Percentiles rank a stretch among this genome's conserved stretches.
Evolutionary conservation across 208 protist genomes (phyloP).

Genomic region (Herpetomonas tarakana): DNA sequence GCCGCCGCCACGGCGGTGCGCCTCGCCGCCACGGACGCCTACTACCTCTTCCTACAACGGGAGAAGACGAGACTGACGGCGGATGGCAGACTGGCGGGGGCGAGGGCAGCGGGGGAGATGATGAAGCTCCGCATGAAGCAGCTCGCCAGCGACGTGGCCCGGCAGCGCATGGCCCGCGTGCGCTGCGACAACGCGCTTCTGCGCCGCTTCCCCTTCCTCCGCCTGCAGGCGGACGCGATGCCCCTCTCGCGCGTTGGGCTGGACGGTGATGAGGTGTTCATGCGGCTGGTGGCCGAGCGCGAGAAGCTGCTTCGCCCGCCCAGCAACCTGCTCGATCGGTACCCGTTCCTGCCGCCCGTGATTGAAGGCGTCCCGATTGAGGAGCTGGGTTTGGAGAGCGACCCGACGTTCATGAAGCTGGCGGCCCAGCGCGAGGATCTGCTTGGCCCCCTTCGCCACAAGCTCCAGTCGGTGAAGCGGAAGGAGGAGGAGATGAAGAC

Average conservation of each 20-base stretch:
- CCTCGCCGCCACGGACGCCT: slow-evolving; percentile 27
- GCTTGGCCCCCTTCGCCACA: slow-evolving; percentile 34
- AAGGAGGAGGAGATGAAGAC: slow-evolving; percentile 51
- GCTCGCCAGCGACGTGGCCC: slow-evolving; percentile 26
- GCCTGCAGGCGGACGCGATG: slow-evolving; percentile 8
- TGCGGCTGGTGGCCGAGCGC: slow-evolving; percentile 27
- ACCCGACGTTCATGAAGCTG: slow-evolving; percentile 47
- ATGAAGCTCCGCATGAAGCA: slow-evolving; percentile 41
- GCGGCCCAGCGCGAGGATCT: slow-evolving; percentile 59
- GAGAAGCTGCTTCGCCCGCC: slow-evolving; percentile 36
- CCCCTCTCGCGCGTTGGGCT: slow-evolving; percentile 24
- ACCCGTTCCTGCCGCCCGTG: slow-evolving; percentile 44
- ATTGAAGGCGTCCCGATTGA: slow-evolving; percentile 46
- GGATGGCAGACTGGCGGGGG: slow-evolving; percentile 11
- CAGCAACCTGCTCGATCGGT: slow-evolving; percentile 38
- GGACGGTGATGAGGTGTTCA: slow-evolving; percentile 38
- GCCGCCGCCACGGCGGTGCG: slow-evolving; percentile 9
- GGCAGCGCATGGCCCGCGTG: slow-evolving; percentile 14
- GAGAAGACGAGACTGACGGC: slow-evolving; percentile 22
- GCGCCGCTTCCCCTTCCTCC: slow-evolving; percentile 46
- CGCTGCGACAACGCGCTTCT: slow-evolving; percentile 27
- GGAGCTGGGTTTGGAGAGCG: slow-evolving; percentile 49
- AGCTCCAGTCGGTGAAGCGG: slow-evolving; percentile 31
- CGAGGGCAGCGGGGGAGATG: slow-evolving; percentile 31
- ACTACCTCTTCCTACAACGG: slow-evolving; percentile 48